Percentiles rank a stretch among this genome's conserved stretches.
phyloP scores from a whole-genome alignment of 169 alveolate species.

The Eimeria brunetti region DNA sequence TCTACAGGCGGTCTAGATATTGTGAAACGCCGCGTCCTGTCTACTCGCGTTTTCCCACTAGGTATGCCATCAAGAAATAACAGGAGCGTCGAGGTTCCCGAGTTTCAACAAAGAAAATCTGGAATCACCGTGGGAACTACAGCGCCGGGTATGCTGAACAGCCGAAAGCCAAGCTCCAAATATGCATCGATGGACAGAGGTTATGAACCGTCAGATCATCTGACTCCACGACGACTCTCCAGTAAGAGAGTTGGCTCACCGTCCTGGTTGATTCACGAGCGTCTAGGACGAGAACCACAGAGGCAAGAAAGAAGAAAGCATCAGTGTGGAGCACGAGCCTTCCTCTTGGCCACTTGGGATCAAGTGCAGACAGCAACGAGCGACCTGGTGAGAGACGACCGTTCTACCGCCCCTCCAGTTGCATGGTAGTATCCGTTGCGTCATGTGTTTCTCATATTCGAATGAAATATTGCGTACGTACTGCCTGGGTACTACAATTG shows the following conservation, averaged over 20 bases:
- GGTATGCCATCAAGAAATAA: background rate
- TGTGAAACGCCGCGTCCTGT: constrained; percentile 40
- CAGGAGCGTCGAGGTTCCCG: background rate
- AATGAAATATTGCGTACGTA: background rate
- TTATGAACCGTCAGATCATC: background rate
- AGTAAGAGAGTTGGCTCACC: constrained; percentile 19
- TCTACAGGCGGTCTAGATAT: background rate
- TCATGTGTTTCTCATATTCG: background rate
- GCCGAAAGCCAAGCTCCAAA: background rate
- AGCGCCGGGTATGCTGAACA: no score
- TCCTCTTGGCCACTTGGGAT: constrained; percentile 41
- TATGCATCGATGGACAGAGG: background rate
- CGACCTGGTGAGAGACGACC: constrained; percentile 32
- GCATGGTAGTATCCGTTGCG: background rate
- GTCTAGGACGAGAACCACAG: constrained; percentile 50
- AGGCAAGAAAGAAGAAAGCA: background rate
- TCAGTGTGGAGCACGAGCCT: constrained; percentile 46
- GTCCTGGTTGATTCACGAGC: constrained; percentile 54
- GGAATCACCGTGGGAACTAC: background rate
- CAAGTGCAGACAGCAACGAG: background rate
- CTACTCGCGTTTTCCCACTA: constrained; percentile 9
- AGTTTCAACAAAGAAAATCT: background rate
- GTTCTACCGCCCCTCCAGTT: background rate
- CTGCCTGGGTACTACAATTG: background rate
- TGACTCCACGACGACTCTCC: background rate